These are phyloP conservation scores for Clarireedia sp. DNA, from an alignment of 2,329 filamentous ascomycete genomes.

Conservation along the genomic window DNA sequence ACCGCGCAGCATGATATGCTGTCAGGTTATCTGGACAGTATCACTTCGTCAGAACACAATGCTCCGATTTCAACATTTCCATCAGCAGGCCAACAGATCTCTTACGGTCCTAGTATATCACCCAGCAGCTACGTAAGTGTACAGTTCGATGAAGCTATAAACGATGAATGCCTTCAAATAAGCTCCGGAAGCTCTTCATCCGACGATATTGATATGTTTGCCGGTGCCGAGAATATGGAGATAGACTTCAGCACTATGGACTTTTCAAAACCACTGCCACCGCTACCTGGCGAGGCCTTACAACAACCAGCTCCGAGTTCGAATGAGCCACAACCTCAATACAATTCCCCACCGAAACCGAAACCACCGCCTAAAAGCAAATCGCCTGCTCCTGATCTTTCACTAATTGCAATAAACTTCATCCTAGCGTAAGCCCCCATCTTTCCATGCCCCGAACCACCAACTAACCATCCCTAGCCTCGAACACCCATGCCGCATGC, in stretches of 20 bases:
- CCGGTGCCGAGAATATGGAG: background rate
- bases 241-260: background rate
- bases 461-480: background rate
- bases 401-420: slow-evolving; percentile 25
- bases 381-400: slow-evolving; percentile 6
- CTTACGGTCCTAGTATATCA: background rate
- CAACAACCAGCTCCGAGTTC: background rate
- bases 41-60: background rate
- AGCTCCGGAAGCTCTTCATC: background rate
- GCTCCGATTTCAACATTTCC: background rate
- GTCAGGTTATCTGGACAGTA: background rate
- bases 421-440: slow-evolving; percentile 23
- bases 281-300: background rate
- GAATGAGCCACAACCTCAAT: background rate
- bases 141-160: background rate
- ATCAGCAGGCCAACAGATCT: background rate
- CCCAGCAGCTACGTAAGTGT: background rate
- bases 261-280: slow-evolving; percentile 2
- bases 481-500: slow-evolving; percentile 5
- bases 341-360: no score
- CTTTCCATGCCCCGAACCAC: background rate
- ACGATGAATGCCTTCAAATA: background rate
- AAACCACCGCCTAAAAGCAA: no score
- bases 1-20: slow-evolving; percentile 1
- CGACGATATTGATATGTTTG: background rate